Evolutionary conservation across 2,329 filamentous ascomycete species (phyloP).

Genomic region (Cercospora berteroae): DNA sequence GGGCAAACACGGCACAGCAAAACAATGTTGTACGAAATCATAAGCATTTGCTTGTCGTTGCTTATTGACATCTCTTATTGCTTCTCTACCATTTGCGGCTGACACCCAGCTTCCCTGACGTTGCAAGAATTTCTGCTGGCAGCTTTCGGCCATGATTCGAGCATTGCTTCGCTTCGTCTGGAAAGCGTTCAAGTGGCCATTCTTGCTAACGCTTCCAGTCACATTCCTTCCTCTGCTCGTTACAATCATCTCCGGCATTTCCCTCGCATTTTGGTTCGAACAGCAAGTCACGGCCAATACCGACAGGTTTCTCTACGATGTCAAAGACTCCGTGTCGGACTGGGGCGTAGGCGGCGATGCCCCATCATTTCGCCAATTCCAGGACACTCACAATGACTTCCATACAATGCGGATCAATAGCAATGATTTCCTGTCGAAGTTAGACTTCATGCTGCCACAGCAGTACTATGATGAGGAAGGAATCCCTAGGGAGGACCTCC

Average conservation of each 20-base stretch:
- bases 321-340: constrained; percentile 15
- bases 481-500: background rate
- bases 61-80: background rate
- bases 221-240: constrained; percentile 18
- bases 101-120: background rate
- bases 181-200: constrained; percentile 23
- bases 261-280: constrained; percentile 15
- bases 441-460: constrained; percentile 20
- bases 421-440: constrained; percentile 19
- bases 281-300: constrained; percentile 12
- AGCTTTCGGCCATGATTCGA: constrained; percentile 4
- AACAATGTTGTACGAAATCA: background rate
- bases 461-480: constrained; percentile 13
- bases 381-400: constrained; percentile 24
- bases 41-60: background rate
- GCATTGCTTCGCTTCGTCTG: background rate
- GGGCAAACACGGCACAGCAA: background rate
- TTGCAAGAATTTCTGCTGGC: background rate
- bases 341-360: constrained; percentile 21
- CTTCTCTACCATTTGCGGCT: background rate
- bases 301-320: constrained; percentile 18
- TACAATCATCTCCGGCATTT: constrained; percentile 10
- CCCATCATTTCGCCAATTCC: constrained; percentile 20
- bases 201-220: constrained; percentile 21
- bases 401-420: constrained; percentile 21